A percentile compares a stretch with the other conserved stretches of the same genome.
Conservation (phyloP, 2,329 filamentous ascomycete genomes). For the Monilinia vaccinii-corymbosi region DNA sequence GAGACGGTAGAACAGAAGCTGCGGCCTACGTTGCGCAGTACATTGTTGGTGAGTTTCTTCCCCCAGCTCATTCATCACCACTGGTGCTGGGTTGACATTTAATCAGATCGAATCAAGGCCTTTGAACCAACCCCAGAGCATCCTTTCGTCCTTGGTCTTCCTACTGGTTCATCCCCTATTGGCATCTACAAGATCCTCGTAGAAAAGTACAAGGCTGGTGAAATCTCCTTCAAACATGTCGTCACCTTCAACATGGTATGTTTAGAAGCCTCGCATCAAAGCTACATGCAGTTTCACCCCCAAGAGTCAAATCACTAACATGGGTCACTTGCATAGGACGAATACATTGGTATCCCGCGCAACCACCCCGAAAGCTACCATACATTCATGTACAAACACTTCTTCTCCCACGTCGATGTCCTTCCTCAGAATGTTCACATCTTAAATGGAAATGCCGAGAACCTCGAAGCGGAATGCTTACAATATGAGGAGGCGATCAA, state of each 20-base stretch:
- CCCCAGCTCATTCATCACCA: background rate
- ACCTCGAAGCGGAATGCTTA: constrained; percentile 67
- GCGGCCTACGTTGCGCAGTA: constrained; percentile 74
- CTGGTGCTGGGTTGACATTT: background rate
- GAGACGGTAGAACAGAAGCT: constrained; percentile 58
- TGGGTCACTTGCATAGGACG: constrained; percentile 45
- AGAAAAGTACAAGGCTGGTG: constrained; percentile 56
- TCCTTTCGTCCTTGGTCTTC: constrained; percentile 75
- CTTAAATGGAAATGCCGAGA: constrained; percentile 68
- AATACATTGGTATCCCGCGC: constrained; percentile 75
- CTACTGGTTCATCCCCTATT: constrained; percentile 74
- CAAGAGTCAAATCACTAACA: background rate
- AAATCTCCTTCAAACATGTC: constrained; percentile 78
- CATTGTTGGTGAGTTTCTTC: constrained; percentile 51
- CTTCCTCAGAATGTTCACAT: constrained; percentile 77
- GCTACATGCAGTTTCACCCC: background rate
- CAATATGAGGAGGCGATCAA: constrained; percentile 73
- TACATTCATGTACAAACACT: constrained; percentile 88
- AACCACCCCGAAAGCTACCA: constrained; percentile 83
- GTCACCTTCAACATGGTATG: constrained; percentile 85
- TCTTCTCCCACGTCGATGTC: constrained; percentile 80
- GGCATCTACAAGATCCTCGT: constrained; percentile 71
- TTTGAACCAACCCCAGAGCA: constrained; percentile 63
- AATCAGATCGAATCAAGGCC: constrained; percentile 61
- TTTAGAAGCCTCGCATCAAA: constrained; percentile 4